Base-by-base conservation (phyloP, 2,329 filamentous ascomycete genomes). In the Zopfia rhizophila region DNA sequence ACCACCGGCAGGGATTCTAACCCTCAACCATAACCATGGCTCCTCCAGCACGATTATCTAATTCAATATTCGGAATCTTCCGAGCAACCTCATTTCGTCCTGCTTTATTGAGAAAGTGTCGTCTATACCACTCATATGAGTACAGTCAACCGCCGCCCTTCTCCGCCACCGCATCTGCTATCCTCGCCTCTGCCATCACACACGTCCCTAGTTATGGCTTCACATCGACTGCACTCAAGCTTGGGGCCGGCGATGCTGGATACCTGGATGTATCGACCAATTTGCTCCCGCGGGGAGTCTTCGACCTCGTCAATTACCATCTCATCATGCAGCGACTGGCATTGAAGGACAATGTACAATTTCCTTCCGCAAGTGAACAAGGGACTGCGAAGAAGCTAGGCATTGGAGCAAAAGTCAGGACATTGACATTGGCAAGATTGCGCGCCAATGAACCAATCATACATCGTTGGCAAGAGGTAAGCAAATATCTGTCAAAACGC, bases 181-280 rank as follows among this genome's bases (percentile, higher is more conserved):
- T 97, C 67, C 88, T 99, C 53, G 81, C 87, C 32, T 85, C 91
- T n/a, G 88, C 92, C 13, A 84, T 94, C 60, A 69, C 75, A 21
- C 89, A 96, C 69, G 85, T 97, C 7, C 91, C 91, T 13, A 72
- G 81, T 38, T 82, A 91, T 69, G 94, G 94, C 68, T 99, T 97
- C 79, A 90, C 90, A 0, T 75, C 80, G 36, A 79, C 83, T 14
- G 79, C 92, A 1, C 80, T 99, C 7, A 82, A 83, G 30, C 82
- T 89, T 16, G 94, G 93, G 51, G 90, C 90, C 50, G 85, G 85
- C 63, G 91, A 96, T 63, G 85, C 87, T 13, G 91, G 92, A 31
- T 96, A 93, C 69, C 85, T 91, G 39, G 90, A 94, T 66, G 91
- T 93, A 47, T 92, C 90, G 48, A 85, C 89, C 7, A 92, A 91